Evolutionary conservation across 192 early-diverging fungal genomes (phyloP), one percentile per base, ranked within the genome.

Genomic region (Backusella parvicylindrica): DNA sequence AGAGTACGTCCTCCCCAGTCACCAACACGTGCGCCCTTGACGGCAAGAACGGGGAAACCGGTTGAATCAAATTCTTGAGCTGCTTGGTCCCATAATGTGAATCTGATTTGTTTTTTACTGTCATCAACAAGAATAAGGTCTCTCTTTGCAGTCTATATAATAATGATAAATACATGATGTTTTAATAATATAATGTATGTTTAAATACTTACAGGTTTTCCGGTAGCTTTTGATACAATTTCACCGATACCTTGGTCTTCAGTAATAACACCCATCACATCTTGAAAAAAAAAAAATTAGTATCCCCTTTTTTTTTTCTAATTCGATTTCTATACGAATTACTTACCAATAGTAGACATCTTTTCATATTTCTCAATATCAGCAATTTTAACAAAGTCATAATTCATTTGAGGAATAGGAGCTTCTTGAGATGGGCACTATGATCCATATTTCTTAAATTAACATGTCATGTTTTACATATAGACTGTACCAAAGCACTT

Each of bases 21-120:
- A 70, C 87, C 86, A 72, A 99, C 91, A 56, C 90, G 89, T n/a
- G 84, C 87, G 8, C 93, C 94, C 83, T 98, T 98, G 64, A 93
- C 86, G 6, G 92, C 93, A 71, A 98, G 74, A 3, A 99, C 87
- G 15, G 93, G 83, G 40, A 77, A 64, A 21, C 82, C 78, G 0
- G 66, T 68, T 26, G 77, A 74, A 11, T 83, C 76, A 72, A 93
- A 96, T 0, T 74, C 83, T 73, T 93, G 87, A 6, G 97, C 96
- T 23, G 91, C 84, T n/a, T 81, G 35, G 67, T 93, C 96, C 96
- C 96, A 99, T 37, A 99, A 83, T 18, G 97, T 97, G 23, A 92
- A 41, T 3, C 91, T 88, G 30, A 96, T 90, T 43, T 86, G 83
- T 60, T 86, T 94, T 7, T 80, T 82, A 30, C 88, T 88, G 50